These are phyloP conservation scores for Catharanthus roseus DNA, from an alignment of 257 asterid genomes.

Conservation along the genomic window DNA sequence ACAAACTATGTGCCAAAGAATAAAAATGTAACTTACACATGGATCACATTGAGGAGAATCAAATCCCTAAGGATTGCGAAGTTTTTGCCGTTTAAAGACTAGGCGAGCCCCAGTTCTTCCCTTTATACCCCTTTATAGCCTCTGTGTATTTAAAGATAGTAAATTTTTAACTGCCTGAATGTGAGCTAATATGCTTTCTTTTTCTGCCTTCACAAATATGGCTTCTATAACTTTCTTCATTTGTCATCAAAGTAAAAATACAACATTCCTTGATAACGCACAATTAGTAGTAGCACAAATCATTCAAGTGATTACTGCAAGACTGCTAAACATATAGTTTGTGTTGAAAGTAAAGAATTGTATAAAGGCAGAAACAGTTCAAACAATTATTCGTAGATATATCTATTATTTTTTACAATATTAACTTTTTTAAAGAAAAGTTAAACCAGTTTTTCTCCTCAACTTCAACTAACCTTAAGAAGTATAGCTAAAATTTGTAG, in stretches of 20 bases:
- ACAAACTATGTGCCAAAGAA: slow-evolving; percentile 14
- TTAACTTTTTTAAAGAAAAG: too few species aligned
- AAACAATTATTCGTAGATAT: slow-evolving; percentile 3
- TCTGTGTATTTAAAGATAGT: too few species aligned
- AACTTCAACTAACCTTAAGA: too few species aligned
- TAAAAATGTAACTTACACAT: not conserved
- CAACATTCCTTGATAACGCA: not conserved
- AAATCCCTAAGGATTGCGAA: not conserved
- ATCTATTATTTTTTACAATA: too few species aligned
- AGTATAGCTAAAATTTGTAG: too few species aligned
- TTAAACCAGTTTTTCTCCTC: too few species aligned
- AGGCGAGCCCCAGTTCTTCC: not conserved
- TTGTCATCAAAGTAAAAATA: not conserved
- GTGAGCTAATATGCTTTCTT: not conserved
- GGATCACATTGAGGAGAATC: not conserved
- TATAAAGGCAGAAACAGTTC: not conserved
- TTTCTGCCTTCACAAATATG: not conserved
- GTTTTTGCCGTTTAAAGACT: too few species aligned
- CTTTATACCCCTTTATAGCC: too few species aligned
- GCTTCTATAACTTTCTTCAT: not conserved
- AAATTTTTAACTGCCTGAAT: not conserved
- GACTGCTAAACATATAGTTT: too few species aligned
- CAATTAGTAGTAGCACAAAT: not conserved
- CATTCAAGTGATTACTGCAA: not conserved
- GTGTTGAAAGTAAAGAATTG: not conserved